A percentile compares a stretch with the other conserved stretches of the same genome.
phyloP scores from a whole-genome alignment of 495 filamentous ascomycete genomes.

The Trichoderma orchidacearum region DNA sequence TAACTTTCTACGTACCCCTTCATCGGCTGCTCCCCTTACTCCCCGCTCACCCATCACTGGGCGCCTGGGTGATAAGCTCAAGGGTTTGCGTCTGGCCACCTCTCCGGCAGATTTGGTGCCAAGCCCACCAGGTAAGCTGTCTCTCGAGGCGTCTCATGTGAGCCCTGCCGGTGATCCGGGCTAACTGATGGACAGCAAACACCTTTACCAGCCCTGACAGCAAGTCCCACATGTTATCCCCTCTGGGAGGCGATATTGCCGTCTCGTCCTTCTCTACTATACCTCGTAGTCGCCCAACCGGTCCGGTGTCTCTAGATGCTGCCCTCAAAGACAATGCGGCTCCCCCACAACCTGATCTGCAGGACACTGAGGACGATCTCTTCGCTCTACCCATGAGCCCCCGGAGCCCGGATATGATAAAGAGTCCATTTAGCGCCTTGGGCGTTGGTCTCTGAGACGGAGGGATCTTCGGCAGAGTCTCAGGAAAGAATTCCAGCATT shows the following conservation, averaged over 20 bases:
- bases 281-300: constrained; percentile 21
- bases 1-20: constrained; percentile 12
- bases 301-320: constrained; percentile 31
- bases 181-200: constrained; percentile 1
- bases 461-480: background rate
- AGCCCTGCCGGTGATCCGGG: background rate
- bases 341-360: constrained; percentile 17
- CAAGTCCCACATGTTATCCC: constrained; percentile 37
- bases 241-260: constrained; percentile 49
- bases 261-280: constrained; percentile 50
- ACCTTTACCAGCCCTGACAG: background rate
- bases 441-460: background rate
- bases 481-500: background rate
- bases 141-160: constrained; percentile 1
- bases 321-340: constrained; percentile 19
- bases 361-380: constrained; percentile 54
- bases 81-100: constrained; percentile 61
- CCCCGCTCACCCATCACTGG: constrained; percentile 52
- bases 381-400: constrained; percentile 74
- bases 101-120: constrained; percentile 43
- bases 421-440: constrained; percentile 51
- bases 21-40: constrained; percentile 16
- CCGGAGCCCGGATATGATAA: constrained; percentile 61
- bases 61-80: constrained; percentile 60
- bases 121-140: constrained; percentile 28